These are phyloP conservation scores for Dorcoceras hygrometricum DNA, from an alignment of 257 asterid genomes.

Conservation along the genomic window DNA sequence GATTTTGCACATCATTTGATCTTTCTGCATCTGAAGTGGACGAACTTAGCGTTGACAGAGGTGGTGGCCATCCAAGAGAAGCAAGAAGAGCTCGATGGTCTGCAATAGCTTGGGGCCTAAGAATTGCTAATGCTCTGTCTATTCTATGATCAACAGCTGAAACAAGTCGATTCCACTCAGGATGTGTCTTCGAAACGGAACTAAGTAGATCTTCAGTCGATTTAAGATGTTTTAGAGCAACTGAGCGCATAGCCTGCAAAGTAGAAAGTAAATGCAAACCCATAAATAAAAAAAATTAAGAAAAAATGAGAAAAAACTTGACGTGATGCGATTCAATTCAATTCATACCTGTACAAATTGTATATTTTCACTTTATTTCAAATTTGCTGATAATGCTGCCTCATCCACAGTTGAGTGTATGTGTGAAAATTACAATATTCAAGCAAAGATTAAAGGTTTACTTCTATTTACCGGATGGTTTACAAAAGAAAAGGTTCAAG, in stretches of 20 bases:
- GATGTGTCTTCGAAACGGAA: slow-evolving; percentile 62
- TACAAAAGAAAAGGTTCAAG: not conserved
- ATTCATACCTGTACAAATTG: not conserved
- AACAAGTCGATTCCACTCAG: slow-evolving; percentile 81
- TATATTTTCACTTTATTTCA: not conserved
- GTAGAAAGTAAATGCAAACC: slow-evolving; percentile 19
- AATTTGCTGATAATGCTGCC: not conserved
- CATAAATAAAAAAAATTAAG: not conserved
- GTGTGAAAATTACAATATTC: not conserved
- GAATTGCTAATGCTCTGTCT: slow-evolving; percentile 87
- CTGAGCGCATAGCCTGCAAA: slow-evolving; percentile 62
- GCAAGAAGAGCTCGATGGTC: slow-evolving; percentile 87
- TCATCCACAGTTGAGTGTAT: not conserved
- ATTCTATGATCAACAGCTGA: slow-evolving; percentile 95
- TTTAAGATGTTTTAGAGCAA: slow-evolving; percentile 60
- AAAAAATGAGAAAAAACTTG: not conserved
- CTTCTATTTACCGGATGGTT: not conserved
- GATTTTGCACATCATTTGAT: slow-evolving; percentile 57
- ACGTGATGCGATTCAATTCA: slow-evolving; percentile 2
- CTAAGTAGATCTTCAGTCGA: slow-evolving; percentile 62
- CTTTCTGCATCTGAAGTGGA: slow-evolving; percentile 43
- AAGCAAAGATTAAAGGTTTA: not conserved
- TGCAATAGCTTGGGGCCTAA: slow-evolving; percentile 96
- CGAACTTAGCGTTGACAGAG: slow-evolving; percentile 58
- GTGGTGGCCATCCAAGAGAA: slow-evolving; percentile 98